Base-by-base conservation (phyloP, 2,329 filamentous ascomycete genomes). In the Ceratocystis papillata region DNA sequence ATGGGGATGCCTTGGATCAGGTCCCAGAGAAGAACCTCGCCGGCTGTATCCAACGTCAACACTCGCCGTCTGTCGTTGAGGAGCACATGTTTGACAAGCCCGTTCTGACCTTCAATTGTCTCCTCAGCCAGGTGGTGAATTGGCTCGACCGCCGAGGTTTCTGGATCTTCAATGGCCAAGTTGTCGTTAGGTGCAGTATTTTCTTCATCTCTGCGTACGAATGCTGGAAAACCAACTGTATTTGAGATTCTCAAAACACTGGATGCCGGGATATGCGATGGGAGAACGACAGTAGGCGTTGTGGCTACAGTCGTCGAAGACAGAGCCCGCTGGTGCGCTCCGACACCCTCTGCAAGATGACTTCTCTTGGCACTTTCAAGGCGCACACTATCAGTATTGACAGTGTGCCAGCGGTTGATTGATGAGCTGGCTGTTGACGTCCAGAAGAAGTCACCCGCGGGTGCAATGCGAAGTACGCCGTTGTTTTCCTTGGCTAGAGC, bases 1-100 rank as follows among this genome's bases (percentile, higher is more conserved):
- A 97, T 86, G 0, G 90, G 90, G 72, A 87, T 82, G 73, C 94
- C 97, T 86, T 94, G 69, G 59, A 99, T 81, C 48, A 99, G 79
- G 79, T 99, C 94, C 94, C 94, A 99, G 69, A 99, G 77, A 60
- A 96, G 79, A 2, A 97, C 92, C 73, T 99, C 94, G 17, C 94
- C 94, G 1, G 93, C 92, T 1, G 94, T 96, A 75, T 99, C 94
- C 64, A 96, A 79, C 0, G 94, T 99, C 69, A 99, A 79, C 3
- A 95, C 92, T 67, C 91, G 84, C 72, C 89, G 87, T 70, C 93
- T 83, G 74, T 99, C 93, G 74, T 96, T 97, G 68, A 99, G 80
- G 70, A 97, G 81, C 71, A 88, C 87, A 74, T 96, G 89, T 75
- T 97, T 99, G 68, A 97, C 90, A 64, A 99, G 78, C 8, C 94